Evolutionary conservation across 2,329 filamentous ascomycete genomes (phyloP).

Genomic region (Arthrobotrys conoides): DNA sequence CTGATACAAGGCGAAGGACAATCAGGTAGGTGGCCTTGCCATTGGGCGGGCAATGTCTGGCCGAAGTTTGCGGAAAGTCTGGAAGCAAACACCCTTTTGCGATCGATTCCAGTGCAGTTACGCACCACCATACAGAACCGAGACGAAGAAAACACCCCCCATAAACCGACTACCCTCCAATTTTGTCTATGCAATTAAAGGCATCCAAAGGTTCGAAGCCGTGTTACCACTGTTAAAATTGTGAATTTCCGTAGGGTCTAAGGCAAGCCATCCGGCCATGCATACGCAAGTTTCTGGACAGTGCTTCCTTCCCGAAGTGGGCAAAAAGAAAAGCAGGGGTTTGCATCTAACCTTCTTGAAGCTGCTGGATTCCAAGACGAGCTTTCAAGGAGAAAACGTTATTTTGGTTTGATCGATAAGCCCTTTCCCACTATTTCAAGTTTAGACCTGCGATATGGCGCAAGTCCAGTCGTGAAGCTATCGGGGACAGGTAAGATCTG

Average conservation of each 20-base stretch:
- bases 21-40: constrained; percentile 13
- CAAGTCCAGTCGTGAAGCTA: constrained; percentile 12
- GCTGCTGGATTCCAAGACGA: constrained; percentile 20
- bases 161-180: constrained; percentile 12
- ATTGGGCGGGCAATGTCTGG: constrained; percentile 50
- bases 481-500: constrained; percentile 7
- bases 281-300: constrained; percentile 36
- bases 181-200: constrained; percentile 2
- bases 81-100: constrained; percentile 5
- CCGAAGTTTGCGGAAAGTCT: constrained; percentile 25
- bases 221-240: constrained; percentile 34
- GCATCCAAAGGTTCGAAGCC: constrained; percentile 14
- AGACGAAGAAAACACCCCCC: constrained; percentile 12
- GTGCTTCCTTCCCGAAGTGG: constrained; percentile 51
- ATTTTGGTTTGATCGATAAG: constrained; percentile 25
- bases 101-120: background rate
- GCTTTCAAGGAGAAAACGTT: background rate
- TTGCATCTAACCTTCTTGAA: constrained; percentile 42
- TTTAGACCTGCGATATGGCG: constrained; percentile 29
- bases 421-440: background rate
- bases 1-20: constrained; percentile 30
- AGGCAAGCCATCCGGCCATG: constrained; percentile 59
- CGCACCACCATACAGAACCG: constrained; percentile 17
- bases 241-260: constrained; percentile 38
- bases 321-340: constrained; percentile 39